A percentile compares a stretch with the other conserved stretches of the same genome.
These are phyloP conservation scores for Blechomonas ayalai DNA, from an alignment of 208 protist genomes.

Conservation along the genomic window DNA sequence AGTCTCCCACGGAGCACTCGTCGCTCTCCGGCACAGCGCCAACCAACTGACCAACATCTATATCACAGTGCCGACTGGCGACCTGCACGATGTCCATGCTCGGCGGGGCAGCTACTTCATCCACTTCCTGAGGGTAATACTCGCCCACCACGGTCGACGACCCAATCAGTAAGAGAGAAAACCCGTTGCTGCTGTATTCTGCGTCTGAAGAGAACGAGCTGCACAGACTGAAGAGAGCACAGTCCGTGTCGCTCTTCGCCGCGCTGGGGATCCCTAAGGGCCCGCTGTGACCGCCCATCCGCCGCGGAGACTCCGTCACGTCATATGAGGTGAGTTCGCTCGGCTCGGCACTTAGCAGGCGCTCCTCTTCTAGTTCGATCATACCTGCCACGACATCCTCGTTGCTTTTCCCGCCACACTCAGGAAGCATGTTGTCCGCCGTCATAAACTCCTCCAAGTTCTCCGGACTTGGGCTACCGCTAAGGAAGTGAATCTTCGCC, in stretches of 20 bases:
- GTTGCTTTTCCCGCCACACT: conserved; percentile 29
- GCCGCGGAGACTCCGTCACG: no score
- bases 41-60: no score
- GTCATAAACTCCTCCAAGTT: conserved; percentile 32
- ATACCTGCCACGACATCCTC: conserved; percentile 22
- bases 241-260: not conserved
- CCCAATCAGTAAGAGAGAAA: conserved; percentile 3
- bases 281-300: not conserved
- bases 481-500: conserved; percentile 75
- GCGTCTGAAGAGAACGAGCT: not conserved
- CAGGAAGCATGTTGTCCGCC: conserved; percentile 40
- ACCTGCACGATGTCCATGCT: no score
- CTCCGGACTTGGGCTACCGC: conserved; percentile 25
- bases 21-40: no score
- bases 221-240: conserved; percentile 3
- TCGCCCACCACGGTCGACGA: conserved; percentile 1
- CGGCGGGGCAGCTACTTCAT: no score
- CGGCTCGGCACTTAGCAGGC: conserved; percentile 2
- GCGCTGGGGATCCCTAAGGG: not conserved
- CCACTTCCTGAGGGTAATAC: no score
- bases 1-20: no score
- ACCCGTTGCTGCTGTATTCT: no score
- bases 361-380: conserved; percentile 23
- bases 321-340: not conserved
- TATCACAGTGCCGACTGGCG: no score